phyloP scores from a whole-genome alignment of 2,329 filamentous ascomycete genomes.

The Phoma sp. region DNA sequence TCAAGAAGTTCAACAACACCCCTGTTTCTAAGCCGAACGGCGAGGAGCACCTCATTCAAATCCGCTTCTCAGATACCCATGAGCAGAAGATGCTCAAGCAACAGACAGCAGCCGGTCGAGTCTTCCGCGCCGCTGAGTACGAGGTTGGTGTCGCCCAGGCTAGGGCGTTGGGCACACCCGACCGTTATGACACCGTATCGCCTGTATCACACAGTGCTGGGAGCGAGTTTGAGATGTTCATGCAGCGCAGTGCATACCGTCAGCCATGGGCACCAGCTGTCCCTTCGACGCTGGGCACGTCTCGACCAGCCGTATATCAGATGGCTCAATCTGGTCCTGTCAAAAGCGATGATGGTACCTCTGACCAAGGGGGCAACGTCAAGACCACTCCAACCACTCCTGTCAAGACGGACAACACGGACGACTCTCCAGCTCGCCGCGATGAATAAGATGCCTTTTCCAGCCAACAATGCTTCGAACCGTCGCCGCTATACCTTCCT shows the following conservation, averaged over 20 bases:
- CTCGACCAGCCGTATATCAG: conserved; percentile 38
- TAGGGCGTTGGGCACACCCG: conserved; percentile 41
- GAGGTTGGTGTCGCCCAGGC: conserved; percentile 51
- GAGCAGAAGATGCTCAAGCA: conserved; percentile 97
- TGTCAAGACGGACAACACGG: conserved; percentile 36
- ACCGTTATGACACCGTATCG: conserved; percentile 44
- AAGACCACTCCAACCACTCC: conserved; percentile 45
- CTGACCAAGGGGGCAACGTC: conserved; percentile 37
- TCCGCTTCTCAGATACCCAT: conserved; percentile 95
- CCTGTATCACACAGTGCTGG: conserved; percentile 39
- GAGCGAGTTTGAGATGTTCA: conserved; percentile 49
- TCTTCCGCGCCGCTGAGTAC: conserved; percentile 96
- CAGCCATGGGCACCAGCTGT: conserved; percentile 44
- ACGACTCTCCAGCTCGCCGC: conserved; percentile 32
- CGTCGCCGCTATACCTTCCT: conserved; percentile 25
- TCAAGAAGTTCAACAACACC: conserved; percentile 81
- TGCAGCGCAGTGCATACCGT: conserved; percentile 41
- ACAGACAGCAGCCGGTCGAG: conserved; percentile 90
- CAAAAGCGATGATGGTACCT: conserved; percentile 37
- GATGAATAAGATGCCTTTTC: conserved; percentile 31
- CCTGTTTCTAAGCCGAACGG: conserved; percentile 62
- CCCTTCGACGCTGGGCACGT: conserved; percentile 42
- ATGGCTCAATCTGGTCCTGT: conserved; percentile 32
- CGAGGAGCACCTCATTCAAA: conserved; percentile 82
- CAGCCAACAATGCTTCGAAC: conserved; percentile 3